phyloP scores from a whole-genome alignment of 345 rosid genomes.

The Draba incana region DNA sequence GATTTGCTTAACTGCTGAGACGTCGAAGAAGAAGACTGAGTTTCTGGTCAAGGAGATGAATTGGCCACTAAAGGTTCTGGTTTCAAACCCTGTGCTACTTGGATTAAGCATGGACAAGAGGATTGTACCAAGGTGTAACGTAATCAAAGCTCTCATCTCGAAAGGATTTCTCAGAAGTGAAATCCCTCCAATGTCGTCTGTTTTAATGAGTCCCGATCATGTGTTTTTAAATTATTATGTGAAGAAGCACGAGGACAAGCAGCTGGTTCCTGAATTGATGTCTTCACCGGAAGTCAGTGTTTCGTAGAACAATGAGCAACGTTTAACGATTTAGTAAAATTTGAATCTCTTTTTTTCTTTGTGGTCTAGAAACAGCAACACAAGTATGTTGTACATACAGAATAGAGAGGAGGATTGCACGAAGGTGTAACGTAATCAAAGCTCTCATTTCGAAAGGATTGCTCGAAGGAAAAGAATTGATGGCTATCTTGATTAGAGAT shows the following conservation, averaged over 20 bases:
- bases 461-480: too few species aligned
- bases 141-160: slow-evolving; percentile 23
- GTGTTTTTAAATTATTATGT: slow-evolving; percentile 2
- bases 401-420: too few species aligned
- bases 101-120: slow-evolving; percentile 37
- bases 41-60: slow-evolving; percentile 47
- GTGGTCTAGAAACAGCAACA: too few species aligned
- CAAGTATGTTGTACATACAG: too few species aligned
- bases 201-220: not conserved
- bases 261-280: slow-evolving; percentile 17
- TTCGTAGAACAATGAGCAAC: too few species aligned
- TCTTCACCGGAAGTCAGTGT: not conserved
- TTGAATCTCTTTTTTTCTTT: too few species aligned
- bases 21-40: slow-evolving; percentile 8
- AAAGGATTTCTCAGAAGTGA: slow-evolving; percentile 16
- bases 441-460: too few species aligned
- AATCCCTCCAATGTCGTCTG: not conserved
- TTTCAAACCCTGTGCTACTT: not conserved
- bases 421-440: too few species aligned
- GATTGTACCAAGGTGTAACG: slow-evolving; percentile 42
- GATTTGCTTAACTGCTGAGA: not conserved
- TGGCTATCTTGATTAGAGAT: too few species aligned
- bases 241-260: not conserved
- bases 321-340: too few species aligned
- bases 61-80: slow-evolving; percentile 21